Evolutionary conservation across 2,329 filamentous ascomycete genomes (phyloP).

Genomic region (Ophiosphaerella herpotricha): DNA sequence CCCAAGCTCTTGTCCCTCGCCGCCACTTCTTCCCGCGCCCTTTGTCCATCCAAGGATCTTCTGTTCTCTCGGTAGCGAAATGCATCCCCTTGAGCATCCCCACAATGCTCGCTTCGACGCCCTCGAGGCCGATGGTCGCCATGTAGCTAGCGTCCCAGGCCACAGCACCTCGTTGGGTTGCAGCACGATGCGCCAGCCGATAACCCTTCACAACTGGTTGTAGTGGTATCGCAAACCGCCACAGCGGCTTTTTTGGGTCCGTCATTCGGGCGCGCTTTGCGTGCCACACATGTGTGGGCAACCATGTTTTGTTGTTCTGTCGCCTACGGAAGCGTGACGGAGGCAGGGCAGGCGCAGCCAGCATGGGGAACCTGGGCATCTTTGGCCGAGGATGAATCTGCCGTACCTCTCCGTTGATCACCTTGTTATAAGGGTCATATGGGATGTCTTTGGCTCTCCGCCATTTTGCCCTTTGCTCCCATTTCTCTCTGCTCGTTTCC

Average conservation of each 20-base stretch:
- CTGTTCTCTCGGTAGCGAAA: slow-evolving; percentile 58
- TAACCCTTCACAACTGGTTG: slow-evolving; percentile 91
- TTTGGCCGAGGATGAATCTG: slow-evolving; percentile 7
- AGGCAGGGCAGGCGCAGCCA: slow-evolving; percentile 67
- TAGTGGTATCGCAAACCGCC: slow-evolving; percentile 85
- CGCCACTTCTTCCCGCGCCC: slow-evolving; percentile 73
- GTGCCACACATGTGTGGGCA: slow-evolving; percentile 93
- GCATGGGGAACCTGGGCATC: slow-evolving; percentile 65
- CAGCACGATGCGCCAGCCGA: slow-evolving; percentile 80
- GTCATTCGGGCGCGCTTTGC: slow-evolving; percentile 92
- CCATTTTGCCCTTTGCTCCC: slow-evolving; percentile 59
- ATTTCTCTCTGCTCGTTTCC: slow-evolving; percentile 68
- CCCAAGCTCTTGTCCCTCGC: slow-evolving; percentile 61
- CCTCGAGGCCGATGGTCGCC: slow-evolving; percentile 80
- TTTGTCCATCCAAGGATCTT: slow-evolving; percentile 59
- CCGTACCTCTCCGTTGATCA: slow-evolving; percentile 13
- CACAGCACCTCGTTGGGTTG: slow-evolving; percentile 74
- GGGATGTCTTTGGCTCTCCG: slow-evolving; percentile 40
- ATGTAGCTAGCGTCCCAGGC: slow-evolving; percentile 96
- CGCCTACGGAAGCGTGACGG: slow-evolving; percentile 79
- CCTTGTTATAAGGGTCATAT: slow-evolving; percentile 32
- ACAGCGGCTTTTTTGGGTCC: slow-evolving; percentile 74
- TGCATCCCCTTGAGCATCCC: slow-evolving; percentile 66
- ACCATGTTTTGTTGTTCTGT: slow-evolving; percentile 86
- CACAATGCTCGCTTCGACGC: slow-evolving; percentile 65